Evolutionary conservation across 2,329 filamentous ascomycete genomes (phyloP).

Genomic region (Cryphonectria carpinicola): DNA sequence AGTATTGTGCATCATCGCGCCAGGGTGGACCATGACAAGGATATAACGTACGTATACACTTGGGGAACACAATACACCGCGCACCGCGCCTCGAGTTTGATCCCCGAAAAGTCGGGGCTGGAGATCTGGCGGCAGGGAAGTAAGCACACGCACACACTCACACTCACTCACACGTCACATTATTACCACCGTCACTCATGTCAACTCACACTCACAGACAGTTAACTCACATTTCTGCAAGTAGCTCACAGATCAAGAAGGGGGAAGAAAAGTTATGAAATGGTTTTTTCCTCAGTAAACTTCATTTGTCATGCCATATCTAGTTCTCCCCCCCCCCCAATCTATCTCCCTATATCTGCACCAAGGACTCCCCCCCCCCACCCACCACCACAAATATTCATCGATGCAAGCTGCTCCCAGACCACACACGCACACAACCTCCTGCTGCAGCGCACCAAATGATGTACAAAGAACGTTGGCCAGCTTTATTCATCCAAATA

Average conservation of each 20-base stretch:
- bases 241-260: background rate
- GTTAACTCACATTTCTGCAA: background rate
- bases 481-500: background rate
- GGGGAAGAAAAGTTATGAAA: background rate
- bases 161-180: too few relatives aligned
- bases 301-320: constrained; percentile 7
- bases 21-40: constrained; percentile 2
- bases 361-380: background rate
- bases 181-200: too few relatives aligned
- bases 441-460: background rate
- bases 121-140: background rate
- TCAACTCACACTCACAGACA: too few relatives aligned
- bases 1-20: background rate
- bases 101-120: background rate
- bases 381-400: background rate
- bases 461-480: constrained; percentile 18
- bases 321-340: background rate
- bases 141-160: too few relatives aligned
- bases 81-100: background rate
- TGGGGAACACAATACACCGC: too few relatives aligned
- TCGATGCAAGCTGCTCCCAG: background rate
- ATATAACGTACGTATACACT: background rate
- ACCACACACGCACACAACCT: background rate
- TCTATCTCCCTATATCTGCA: constrained; percentile 5
- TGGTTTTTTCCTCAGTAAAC: background rate